These are phyloP conservation scores for Moricandia arvensis DNA, from an alignment of 345 rosid species.

Conservation along the genomic window DNA sequence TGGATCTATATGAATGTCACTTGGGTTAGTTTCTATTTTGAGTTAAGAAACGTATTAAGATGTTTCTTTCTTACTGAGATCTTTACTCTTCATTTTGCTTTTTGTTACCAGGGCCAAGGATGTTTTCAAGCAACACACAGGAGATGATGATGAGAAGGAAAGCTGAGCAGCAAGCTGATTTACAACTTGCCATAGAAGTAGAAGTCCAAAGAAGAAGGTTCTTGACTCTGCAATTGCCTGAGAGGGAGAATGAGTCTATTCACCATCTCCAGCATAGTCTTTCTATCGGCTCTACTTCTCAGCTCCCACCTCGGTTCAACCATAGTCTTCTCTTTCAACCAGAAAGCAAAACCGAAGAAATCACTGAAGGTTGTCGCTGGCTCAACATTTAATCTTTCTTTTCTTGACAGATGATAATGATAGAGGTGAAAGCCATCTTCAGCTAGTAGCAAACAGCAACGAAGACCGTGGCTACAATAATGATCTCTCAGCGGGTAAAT, in stretches of 20 bases:
- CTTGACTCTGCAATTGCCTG: constrained; percentile 72
- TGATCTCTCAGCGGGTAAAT: constrained; percentile 17
- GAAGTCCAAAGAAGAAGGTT: constrained; percentile 81
- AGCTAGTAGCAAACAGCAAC: constrained; percentile 10
- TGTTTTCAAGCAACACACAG: constrained; percentile 44
- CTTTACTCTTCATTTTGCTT: background rate
- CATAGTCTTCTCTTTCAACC: constrained; percentile 36
- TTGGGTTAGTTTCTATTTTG: constrained; percentile 48
- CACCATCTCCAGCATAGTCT: constrained; percentile 59
- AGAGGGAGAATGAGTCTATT: constrained; percentile 47
- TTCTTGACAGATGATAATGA: constrained; percentile 1
- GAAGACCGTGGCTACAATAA: constrained; percentile 11
- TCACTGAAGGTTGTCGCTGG: constrained; percentile 16
- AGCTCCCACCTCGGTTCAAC: constrained; percentile 34
- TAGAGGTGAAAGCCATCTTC: background rate
- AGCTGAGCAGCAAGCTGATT: constrained; percentile 41
- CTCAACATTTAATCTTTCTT: background rate
- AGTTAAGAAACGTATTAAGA: background rate
- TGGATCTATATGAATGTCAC: constrained; percentile 54
- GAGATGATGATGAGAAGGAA: constrained; percentile 68
- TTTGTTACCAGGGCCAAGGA: constrained; percentile 50
- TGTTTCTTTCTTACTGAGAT: constrained; percentile 2
- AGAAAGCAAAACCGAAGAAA: background rate
- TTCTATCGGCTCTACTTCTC: constrained; percentile 54
- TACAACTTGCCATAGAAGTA: constrained; percentile 73